Evolutionary conservation across 2,329 filamentous ascomycete species (phyloP).

Genomic region (Lasiodiplodia sp.): DNA sequence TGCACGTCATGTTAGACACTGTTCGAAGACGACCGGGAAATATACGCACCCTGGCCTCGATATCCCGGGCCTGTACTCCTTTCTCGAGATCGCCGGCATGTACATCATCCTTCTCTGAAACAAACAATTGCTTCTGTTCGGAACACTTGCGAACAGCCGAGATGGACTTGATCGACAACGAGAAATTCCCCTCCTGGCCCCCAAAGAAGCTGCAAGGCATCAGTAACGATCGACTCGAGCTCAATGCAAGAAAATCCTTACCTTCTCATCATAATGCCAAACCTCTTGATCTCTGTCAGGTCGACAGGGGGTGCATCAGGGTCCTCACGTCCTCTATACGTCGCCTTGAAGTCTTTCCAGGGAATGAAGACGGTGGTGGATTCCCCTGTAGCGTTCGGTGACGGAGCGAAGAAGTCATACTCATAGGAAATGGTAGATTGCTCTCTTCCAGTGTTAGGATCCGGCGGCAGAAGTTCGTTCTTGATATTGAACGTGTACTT

Average conservation of each 20-base stretch:
- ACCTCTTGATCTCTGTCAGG: constrained; percentile 65
- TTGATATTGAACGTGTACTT: constrained; percentile 79
- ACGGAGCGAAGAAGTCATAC: constrained; percentile 63
- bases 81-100: constrained; percentile 38
- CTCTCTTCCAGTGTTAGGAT: constrained; percentile 70
- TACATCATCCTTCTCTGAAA: background rate
- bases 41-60: constrained; percentile 4
- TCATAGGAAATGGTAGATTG: constrained; percentile 78
- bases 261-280: constrained; percentile 85
- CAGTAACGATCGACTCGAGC: background rate
- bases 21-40: background rate
- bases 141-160: constrained; percentile 49
- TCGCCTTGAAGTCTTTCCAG: constrained; percentile 73
- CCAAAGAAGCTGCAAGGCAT: constrained; percentile 71
- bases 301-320: constrained; percentile 68
- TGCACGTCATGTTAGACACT: background rate
- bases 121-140: background rate
- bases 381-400: constrained; percentile 30
- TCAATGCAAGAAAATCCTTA: constrained; percentile 46
- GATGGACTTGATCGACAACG: constrained; percentile 63
- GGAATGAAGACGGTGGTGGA: constrained; percentile 60
- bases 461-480: constrained; percentile 66
- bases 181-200: constrained; percentile 73
- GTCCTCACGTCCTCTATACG: constrained; percentile 73
- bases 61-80: constrained; percentile 1